Evolutionary conservation across 768 basidiomycete species (phyloP), one percentile per base, ranked within the genome.

Genomic region (Lactarius evosmus): DNA sequence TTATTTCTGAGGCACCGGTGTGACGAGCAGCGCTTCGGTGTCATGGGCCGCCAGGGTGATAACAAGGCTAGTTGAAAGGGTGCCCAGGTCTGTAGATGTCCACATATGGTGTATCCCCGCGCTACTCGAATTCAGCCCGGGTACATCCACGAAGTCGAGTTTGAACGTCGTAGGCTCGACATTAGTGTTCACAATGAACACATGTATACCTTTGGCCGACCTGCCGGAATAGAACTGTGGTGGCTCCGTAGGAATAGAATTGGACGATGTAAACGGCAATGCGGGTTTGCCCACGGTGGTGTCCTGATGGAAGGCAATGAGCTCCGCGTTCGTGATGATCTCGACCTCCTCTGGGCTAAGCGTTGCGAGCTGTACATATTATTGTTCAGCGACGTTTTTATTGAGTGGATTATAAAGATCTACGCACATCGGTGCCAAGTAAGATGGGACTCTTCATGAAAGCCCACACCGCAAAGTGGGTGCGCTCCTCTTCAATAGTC

Each of bases 391-490:
- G 44, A 22, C n/a, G 16, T 52, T 2, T 12, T 16, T 12, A 33
- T 0, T 0, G 34, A 1, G 25, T 11, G 7, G 16, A 29, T 25
- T 41, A 32, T 8, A 53, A 32, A 22, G 22, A 44, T 67, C 73
- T 61, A 61, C 74, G 56, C 36, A 77, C 75, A 32, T 73, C 68
- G 7, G 75, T 76, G 17, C 76, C 76, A 2, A 84, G 72, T n/a
- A 85, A 72, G 56, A 85, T 83, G 3, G 83, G 83, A 62, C 82
- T 83, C 69, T 84, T 84, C 66, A 84, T 71, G 69, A 83, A 82
- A n/a, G 74, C 75, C 83, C 83, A 84, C 30, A 77, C 80, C n/a
- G 83, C 81, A 61, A 84, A 84, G 72, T 84, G 83, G 9, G 82
- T 82, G 7, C 82, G 77, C 51, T 83, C 75, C 65, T 84, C 83